These are phyloP conservation scores for Mortierella sp. DNA, from an alignment of 371 early-diverging fungal genomes.

Conservation along the genomic window DNA sequence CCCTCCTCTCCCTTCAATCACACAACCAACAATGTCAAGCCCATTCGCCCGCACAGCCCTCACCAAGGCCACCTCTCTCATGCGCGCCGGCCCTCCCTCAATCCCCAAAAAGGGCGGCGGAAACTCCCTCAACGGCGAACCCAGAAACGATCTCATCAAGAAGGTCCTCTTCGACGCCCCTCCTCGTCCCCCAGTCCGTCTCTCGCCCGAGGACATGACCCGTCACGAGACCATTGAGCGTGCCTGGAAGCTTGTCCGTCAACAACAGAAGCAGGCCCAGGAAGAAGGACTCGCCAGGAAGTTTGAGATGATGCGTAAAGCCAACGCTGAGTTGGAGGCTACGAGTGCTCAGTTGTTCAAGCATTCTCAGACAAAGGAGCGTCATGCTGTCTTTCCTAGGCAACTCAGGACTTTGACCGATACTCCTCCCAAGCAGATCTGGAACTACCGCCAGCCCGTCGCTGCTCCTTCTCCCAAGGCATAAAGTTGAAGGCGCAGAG, in stretches of 20 bases:
- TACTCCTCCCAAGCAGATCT: conserved; percentile 77
- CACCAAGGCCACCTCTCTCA: conserved; percentile 28
- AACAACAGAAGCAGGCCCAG: conserved; percentile 70
- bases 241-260: conserved; percentile 78
- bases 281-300: conserved; percentile 74
- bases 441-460: conserved; percentile 73
- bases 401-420: conserved; percentile 84
- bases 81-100: conserved; percentile 34
- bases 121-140: conserved; percentile 64
- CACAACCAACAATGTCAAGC: conserved; percentile 37
- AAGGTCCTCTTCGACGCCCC: conserved; percentile 79
- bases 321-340: conserved; percentile 79
- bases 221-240: conserved; percentile 83
- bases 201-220: conserved; percentile 67
- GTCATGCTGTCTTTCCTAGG: conserved; percentile 78
- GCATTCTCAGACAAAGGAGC: conserved; percentile 74
- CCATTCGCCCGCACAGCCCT: conserved; percentile 46
- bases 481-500: conserved; percentile 11
- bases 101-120: conserved; percentile 41
- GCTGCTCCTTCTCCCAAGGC: conserved; percentile 32
- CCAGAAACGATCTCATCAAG: conserved; percentile 80
- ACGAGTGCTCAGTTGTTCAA: conserved; percentile 75
- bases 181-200: conserved; percentile 59
- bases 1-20: not conserved
- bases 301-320: conserved; percentile 78